Base-by-base conservation (phyloP, 2,329 filamentous ascomycete genomes). In the Hypomyces perniciosus region DNA sequence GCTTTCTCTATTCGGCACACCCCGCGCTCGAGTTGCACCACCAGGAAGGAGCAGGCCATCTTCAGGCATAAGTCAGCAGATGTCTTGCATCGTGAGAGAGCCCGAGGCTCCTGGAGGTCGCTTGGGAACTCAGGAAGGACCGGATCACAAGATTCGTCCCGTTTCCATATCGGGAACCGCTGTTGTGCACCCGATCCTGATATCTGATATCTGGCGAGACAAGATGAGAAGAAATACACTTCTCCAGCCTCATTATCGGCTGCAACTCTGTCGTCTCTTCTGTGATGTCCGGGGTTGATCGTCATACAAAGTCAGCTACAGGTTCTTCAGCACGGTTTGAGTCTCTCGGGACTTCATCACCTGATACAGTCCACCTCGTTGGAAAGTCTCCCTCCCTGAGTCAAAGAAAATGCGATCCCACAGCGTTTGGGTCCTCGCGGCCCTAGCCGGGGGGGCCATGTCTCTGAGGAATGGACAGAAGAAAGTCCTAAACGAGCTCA, bases 101-200 rank as follows among this genome's bases (percentile, higher is more conserved):
- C 10, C 3, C 10, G 20, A 3, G 20, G 20, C 20, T 20, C 20
- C 20, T 20, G 41, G 9, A 31, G n/a, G 20, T 12, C 10, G 45
- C 45, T 41, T 45, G 12, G 42, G 33, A 31, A 41, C 35, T 42
- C 43, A 12, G 43, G 48, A 51, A 51, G 38, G 48, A 46, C 4
- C 27, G 40, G 31, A 31, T 29, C 13, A 31, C 29, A 29, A 12
- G 27, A 34, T 20, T 35, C 42, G 29, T 41, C 34, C 43, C 48
- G 37, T 29, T 10, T 41, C 29, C 41, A 41, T 20, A 42, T 41
- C 12, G 8, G 40, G 26, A 41, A 45, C 41, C 41, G 38, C 44
- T 20, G 20, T 20, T 20, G 20, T 20, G 3, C 20, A 20, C 20
- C 20, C 20, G 20, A 20, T 20, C 20, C 20, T 20, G 20, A 20